Base-by-base conservation (phyloP, 1,139 yeast genomes). In the Zygosaccharomyces sapae region DNA sequence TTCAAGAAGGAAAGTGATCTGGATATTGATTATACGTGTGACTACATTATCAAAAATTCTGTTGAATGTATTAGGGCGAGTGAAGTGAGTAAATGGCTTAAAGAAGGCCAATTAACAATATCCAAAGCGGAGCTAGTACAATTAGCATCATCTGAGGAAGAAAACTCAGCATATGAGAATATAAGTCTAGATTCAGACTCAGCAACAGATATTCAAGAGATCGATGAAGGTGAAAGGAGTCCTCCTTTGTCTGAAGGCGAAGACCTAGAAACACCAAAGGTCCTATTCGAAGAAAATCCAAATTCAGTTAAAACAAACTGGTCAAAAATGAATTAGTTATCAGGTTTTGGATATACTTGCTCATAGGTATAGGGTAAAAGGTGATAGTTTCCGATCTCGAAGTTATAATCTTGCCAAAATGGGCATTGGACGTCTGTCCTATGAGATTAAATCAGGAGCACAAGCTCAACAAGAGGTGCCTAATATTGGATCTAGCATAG, bases 391-490 rank as follows among this genome's bases (percentile, higher is more conserved):
- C 57, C 66, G 76, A 33, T 68, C 70, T 1, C 64, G 69, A 41
- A 71, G 79, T 10, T 81, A 81, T 53, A 63, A 69, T 33, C 64
- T 69, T 13, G 85, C 84, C 0, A 67, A 74, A 33, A 62, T 65
- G 3, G 62, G 75, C 0, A 48, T 63, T 73, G 43, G 68, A 29
- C 56, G 61, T 2, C 55, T 61, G 6, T 57, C 55, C 1, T 55
- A 52, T 7, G 61, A 63, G 2, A 70, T 80, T 3, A 58, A 55
- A 1, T 70, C 75, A 0, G 70, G 70, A 0, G 56, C 61, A 12
- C 72, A 77, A 48, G 80, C 82, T 0, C 52, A 53, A 12, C 35
- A 33, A 16, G 61, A 66, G 42, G 55, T 76, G 10, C 69, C 72
- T 0, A 74, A 76, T 2, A 60, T 80, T 34, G 82, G 83, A 0